Conservation (phyloP, 192 early-diverging fungal species). For the Backusella tuberculispora region DNA sequence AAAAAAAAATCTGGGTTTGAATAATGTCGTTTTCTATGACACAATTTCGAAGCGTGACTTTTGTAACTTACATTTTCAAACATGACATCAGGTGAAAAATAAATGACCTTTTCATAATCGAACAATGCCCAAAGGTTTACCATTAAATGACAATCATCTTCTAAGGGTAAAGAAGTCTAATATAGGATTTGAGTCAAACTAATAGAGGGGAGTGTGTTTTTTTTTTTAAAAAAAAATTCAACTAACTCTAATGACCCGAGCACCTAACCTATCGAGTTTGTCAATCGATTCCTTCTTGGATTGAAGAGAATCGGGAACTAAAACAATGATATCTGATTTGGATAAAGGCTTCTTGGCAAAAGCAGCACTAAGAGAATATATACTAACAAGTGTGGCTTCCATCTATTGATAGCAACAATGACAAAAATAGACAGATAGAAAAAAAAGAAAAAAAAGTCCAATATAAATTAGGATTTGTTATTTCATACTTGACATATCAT, state of each 20-base stretch:
- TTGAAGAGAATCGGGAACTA: neutral
- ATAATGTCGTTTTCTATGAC: neutral
- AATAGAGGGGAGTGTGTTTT: neutral
- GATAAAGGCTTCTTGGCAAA: conserved; percentile 10
- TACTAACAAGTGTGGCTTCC: conserved; percentile 8
- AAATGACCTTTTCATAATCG: conserved; percentile 25
- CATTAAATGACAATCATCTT: conserved; percentile 4
- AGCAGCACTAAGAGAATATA: conserved; percentile 9
- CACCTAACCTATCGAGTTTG: neutral
- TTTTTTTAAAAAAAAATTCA: no score
- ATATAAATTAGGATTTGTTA: neutral
- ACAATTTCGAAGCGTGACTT: neutral
- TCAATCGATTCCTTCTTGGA: neutral
- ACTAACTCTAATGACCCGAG: conserved; percentile 5
- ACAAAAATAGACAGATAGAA: neutral
- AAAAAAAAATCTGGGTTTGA: neutral
- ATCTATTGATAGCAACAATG: conserved; percentile 9
- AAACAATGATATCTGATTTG: conserved; percentile 5
- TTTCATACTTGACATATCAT: conserved; percentile 13
- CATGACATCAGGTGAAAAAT: conserved; percentile 21
- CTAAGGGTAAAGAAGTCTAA: neutral
- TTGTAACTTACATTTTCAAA: conserved; percentile 13
- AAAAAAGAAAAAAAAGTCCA: neutral
- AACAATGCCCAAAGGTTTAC: conserved; percentile 16
- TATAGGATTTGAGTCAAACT: neutral